phyloP scores from a whole-genome alignment of 1,139 yeast species.

The Saccharomyces uvarum region DNA sequence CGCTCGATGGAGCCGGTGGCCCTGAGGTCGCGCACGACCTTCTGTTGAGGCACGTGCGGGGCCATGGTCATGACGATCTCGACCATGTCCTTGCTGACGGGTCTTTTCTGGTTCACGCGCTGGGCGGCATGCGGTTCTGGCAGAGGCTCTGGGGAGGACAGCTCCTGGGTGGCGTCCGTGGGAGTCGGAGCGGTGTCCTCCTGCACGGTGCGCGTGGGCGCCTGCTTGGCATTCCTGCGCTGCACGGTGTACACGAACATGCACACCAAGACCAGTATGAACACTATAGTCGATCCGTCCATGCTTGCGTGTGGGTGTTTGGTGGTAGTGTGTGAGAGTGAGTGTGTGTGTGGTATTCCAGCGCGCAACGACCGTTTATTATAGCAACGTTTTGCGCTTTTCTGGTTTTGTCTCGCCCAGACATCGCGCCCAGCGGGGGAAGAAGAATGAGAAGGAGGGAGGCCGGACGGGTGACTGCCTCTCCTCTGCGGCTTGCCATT shows the following conservation, averaged over 20 bases:
- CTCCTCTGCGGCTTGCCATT: neutral
- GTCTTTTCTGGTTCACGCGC: constrained; percentile 35
- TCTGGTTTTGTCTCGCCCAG: neutral
- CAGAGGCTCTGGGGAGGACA: neutral
- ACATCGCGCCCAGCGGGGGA: neutral
- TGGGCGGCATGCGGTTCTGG: neutral
- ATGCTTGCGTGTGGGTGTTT: neutral
- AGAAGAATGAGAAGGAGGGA: neutral
- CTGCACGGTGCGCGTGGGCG: constrained; percentile 3
- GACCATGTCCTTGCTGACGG: constrained; percentile 72
- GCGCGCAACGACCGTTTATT: neutral
- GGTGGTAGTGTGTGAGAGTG: neutral
- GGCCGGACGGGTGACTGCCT: neutral
- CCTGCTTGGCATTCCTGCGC: neutral
- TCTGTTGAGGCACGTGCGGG: constrained; percentile 63
- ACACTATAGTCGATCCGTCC: neutral
- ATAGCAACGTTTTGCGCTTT: neutral
- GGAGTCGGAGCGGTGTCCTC: neutral
- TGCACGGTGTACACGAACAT: neutral
- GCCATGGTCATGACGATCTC: constrained; percentile 80
- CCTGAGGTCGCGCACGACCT: constrained; percentile 56
- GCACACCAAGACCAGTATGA: neutral
- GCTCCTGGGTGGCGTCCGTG: neutral
- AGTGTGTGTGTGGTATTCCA: neutral
- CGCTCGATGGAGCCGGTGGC: constrained; percentile 72